Evolutionary conservation across 257 asterid species (phyloP).

Genomic region (Cruciata laevipes): DNA sequence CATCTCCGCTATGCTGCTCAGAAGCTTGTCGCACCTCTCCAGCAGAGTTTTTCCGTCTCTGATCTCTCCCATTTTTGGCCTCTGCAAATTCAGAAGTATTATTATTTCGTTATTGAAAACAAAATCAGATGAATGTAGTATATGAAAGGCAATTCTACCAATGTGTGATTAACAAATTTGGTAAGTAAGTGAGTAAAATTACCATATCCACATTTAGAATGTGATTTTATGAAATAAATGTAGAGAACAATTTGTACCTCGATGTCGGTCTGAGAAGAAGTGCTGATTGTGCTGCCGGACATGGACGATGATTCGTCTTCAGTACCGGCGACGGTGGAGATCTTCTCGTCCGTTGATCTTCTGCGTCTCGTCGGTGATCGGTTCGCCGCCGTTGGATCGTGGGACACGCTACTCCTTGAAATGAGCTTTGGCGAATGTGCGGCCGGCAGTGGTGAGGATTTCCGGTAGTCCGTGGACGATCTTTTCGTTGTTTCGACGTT

Average conservation of each 20-base stretch:
- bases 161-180: no score
- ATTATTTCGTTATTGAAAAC: not conserved
- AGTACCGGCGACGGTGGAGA: conserved; percentile 23
- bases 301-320: conserved; percentile 82
- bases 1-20: conserved; percentile 84
- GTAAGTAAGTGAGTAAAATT: no score
- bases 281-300: conserved; percentile 63
- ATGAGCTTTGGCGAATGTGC: conserved; percentile 58
- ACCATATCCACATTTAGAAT: no score
- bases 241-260: conserved; percentile 38
- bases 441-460: conserved; percentile 46
- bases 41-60: conserved; percentile 61
- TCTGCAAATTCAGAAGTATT: conserved; percentile 26
- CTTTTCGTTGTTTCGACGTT: conserved; percentile 55
- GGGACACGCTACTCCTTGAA: conserved; percentile 29
- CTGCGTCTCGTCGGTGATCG: conserved; percentile 41
- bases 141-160: no score
- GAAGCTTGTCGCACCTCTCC: conserved; percentile 91
- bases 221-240: no score
- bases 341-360: conserved; percentile 45
- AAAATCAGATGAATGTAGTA: not conserved
- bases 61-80: conserved; percentile 54
- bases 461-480: conserved; percentile 40
- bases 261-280: conserved; percentile 56
- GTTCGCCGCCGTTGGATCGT: conserved; percentile 30